Evolutionary conservation across 2,329 filamentous ascomycete species (phyloP).

Genomic region (Ophiostoma sp.): DNA sequence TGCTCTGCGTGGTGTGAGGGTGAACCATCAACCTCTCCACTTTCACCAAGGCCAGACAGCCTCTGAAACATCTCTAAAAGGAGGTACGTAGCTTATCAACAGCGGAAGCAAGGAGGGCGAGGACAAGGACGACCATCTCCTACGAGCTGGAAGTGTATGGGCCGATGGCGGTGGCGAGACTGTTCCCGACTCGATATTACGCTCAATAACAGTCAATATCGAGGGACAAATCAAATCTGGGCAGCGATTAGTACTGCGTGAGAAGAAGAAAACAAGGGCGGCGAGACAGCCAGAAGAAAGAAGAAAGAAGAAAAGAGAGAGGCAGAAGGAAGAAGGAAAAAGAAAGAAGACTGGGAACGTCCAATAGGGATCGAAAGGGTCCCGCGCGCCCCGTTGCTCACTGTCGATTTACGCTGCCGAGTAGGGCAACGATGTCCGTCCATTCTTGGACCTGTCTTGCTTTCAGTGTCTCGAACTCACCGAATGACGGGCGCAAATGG

Average conservation of each 20-base stretch:
- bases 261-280: too few species aligned
- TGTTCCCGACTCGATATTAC: neutral
- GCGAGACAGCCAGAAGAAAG: too few species aligned
- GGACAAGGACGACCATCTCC: neutral
- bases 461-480: neutral
- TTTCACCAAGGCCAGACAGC: neutral
- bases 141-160: slow-evolving; percentile 1
- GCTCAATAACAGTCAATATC: neutral
- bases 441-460: slow-evolving; percentile 4
- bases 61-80: neutral
- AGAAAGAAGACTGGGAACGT: neutral
- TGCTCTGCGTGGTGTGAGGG: too few species aligned
- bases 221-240: neutral
- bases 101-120: neutral
- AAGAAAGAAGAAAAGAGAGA: neutral
- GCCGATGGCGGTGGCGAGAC: slow-evolving; percentile 11
- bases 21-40: neutral
- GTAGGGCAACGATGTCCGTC: neutral
- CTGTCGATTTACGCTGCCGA: neutral
- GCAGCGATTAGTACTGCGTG: too few species aligned
- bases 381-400: neutral
- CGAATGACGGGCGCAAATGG: slow-evolving; percentile 5
- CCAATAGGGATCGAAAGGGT: neutral
- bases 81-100: neutral
- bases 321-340: neutral